Base-by-base conservation (phyloP, 1,284 basidiomycete species). In the Earliella scabrosa region DNA sequence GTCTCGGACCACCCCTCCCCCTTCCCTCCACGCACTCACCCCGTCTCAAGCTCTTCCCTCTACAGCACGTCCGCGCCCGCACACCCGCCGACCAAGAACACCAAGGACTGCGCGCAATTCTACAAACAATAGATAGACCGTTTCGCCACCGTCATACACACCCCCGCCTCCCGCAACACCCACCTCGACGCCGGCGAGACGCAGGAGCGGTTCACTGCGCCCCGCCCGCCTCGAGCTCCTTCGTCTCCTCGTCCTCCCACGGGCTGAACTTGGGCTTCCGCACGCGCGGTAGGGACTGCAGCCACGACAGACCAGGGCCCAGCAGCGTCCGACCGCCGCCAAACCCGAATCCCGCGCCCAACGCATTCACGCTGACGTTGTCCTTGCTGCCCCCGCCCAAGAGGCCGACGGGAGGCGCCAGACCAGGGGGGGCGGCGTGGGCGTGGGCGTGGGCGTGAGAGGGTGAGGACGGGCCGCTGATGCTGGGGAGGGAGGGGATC, bases 401-500 rank as follows among this genome's bases (percentile, higher is more conserved):
- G 32, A 45, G 41, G 4, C 39, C 45, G 16, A 56, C 43, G 40
- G 45, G 41, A n/a, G 24, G 38, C 16, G 34, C 10, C 32, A 36
- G 32, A 38, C 56, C 55, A 13, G 58, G 34, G 21, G 49, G 48
- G 14, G 46, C 21, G 13, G 41, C 36, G 36, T 46, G 51, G 23
- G 69, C 70, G 39, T 67, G 68, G 23, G 69, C 70, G 39, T 67
- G 68, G 20, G 75, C 74, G 62, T 75, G 80, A 23, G 75, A 75
- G 2, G 86, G 87, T 20, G 87, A 85, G 21, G 85, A 76, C 40
- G 86, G 82, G 52, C 87, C 82, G 68, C 80, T 87, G 36, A 54
- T 29, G 40, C 49, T 56, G 26, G 59, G 52, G 52, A 59, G 29
- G 29, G n/a, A 10, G 35, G 18, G n/a, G n/a, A n/a, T n/a, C n/a